Evolutionary conservation across 768 basidiomycete species (phyloP), one percentile per base, ranked within the genome.

Genomic region (Auriscalpium vulgare): DNA sequence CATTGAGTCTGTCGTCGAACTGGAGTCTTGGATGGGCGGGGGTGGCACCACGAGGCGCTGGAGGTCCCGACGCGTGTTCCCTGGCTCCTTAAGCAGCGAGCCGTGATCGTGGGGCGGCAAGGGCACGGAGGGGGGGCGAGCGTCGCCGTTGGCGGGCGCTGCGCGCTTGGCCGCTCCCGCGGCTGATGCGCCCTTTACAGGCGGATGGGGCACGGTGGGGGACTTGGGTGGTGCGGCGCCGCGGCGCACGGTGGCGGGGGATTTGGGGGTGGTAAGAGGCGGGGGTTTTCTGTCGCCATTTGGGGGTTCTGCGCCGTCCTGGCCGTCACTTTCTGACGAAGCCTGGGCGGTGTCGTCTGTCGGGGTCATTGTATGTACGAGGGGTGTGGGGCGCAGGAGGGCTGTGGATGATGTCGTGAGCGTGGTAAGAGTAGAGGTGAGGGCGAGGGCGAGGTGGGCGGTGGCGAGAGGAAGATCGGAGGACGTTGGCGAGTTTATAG

Each of bases 251-350:
- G 38, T 19, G 16, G 51, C 21, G 37, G 17, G 38, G 14, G 37
- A 7, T 11, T 40, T 35, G 44, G 38, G 59, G 51, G 58, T 21
- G 49, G 38, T 49, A 49, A 34, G 40, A 51, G 4, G 14, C 3
- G 40, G 9, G 37, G 51, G 11, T 11, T 51, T 29, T 23, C 48
- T 29, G 51, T 65, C 54, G 60, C 56, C 66, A 67, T 75, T 75
- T 61, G 81, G 78, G 29, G 82, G 81, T 72, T 85, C 84, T 64
- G 81, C 72, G 55, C 77, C 72, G 65, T 85, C 83, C 49, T 75
- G 71, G 50, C 76, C 74, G 59, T 85, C 84, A 56, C 76, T 74
- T 59, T 84, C 83, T 40, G 61, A 54, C 6, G 53, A 37, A 51
- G 76, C 68, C 62, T 77, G 76, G 29, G 79, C 64, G 40, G 80